Evolutionary conservation across 139 green algal genomes (phyloP).

Genomic region (Chlamydomonas schloesseri): DNA sequence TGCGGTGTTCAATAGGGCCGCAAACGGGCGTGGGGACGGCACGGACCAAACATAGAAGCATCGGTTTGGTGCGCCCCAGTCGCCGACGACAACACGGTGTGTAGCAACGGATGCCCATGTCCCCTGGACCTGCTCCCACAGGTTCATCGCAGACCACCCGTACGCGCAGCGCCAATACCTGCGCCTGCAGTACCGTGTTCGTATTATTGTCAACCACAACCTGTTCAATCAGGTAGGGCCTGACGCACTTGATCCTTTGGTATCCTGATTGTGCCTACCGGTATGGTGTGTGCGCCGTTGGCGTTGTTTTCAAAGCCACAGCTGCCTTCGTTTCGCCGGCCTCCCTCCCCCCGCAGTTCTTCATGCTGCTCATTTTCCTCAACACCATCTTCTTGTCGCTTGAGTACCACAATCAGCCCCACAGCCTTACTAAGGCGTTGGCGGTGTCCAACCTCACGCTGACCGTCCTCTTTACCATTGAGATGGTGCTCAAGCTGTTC

Average conservation of each 20-base stretch:
- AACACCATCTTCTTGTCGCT: slow-evolving; percentile 80
- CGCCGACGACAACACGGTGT: too few species aligned
- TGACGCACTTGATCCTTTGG: too few species aligned
- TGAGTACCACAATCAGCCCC: slow-evolving; percentile 68
- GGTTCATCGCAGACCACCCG: slow-evolving; percentile 51
- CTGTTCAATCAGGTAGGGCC: slow-evolving; percentile 63
- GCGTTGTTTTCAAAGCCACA: too few species aligned
- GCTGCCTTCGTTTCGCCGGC: too few species aligned
- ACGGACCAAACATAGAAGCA: too few species aligned
- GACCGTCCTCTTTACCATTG: slow-evolving; percentile 78
- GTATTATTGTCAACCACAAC: slow-evolving; percentile 60
- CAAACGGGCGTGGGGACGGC: too few species aligned
- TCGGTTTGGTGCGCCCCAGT: too few species aligned
- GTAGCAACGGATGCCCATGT: too few species aligned
- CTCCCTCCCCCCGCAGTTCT: slow-evolving; percentile 42
- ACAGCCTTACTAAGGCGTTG: slow-evolving; percentile 33
- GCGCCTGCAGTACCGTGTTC: slow-evolving; percentile 55
- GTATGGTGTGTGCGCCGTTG: too few species aligned
- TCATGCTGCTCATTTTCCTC: slow-evolving; percentile 75
- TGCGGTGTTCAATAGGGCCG: too few species aligned
- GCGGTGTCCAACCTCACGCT: slow-evolving; percentile 63
- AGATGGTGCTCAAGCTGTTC: slow-evolving; percentile 78
- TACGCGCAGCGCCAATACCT: slow-evolving; percentile 32
- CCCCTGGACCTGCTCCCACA: neutral
- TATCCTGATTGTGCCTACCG: too few species aligned